These are phyloP conservation scores for Botryobasidium botryosum DNA, from an alignment of 768 basidiomycete genomes.

Conservation along the genomic window DNA sequence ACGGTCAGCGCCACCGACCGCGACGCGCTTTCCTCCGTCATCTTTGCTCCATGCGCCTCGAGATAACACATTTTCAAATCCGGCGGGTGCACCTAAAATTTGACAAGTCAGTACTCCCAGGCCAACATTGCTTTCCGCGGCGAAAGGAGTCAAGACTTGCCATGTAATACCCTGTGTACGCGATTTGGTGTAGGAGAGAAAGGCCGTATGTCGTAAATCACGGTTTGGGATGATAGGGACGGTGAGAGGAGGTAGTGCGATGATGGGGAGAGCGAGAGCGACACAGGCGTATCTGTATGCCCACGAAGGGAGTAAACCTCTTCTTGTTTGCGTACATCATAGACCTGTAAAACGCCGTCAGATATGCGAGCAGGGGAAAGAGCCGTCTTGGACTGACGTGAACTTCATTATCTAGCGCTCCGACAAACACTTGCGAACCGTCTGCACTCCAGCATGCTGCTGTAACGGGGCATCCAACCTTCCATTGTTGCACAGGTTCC, in stretches of 20 bases:
- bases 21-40: constrained; percentile 64
- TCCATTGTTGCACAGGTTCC: constrained; percentile 60
- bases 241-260: constrained; percentile 79
- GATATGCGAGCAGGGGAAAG: constrained; percentile 1
- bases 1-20: constrained; percentile 80
- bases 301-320: constrained; percentile 67
- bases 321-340: constrained; percentile 73
- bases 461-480: constrained; percentile 81
- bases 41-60: constrained; percentile 77
- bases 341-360: constrained; percentile 35
- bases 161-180: constrained; percentile 50
- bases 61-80: constrained; percentile 81
- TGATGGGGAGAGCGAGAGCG: constrained; percentile 80
- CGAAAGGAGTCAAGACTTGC: background rate
- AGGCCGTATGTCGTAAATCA: constrained; percentile 87
- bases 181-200: constrained; percentile 77
- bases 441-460: constrained; percentile 86
- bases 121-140: too few relatives aligned
- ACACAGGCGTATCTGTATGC: constrained; percentile 86
- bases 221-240: constrained; percentile 72
- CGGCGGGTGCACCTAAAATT: constrained; percentile 67
- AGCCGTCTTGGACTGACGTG: constrained; percentile 41
- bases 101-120: background rate
- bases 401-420: constrained; percentile 88
- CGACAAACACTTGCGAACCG: constrained; percentile 77